Evolutionary conservation across 345 rosid genomes (phyloP).

Genomic region (Camelina hispida): DNA sequence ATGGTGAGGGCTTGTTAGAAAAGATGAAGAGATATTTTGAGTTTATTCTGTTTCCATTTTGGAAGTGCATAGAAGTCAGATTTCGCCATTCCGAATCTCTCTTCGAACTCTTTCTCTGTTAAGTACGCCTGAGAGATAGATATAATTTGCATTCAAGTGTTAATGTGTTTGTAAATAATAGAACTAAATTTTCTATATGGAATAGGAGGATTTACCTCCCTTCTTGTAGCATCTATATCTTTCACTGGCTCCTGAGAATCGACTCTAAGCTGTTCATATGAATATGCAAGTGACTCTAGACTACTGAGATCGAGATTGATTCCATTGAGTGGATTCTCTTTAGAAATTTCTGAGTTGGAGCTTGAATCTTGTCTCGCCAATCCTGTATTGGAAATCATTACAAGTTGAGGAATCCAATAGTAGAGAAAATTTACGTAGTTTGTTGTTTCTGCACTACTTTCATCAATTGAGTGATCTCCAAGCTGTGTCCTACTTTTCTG

Average conservation of each 20-base stretch:
- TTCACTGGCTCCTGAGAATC: constrained; percentile 57
- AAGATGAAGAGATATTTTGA: constrained; percentile 63
- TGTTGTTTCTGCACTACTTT: constrained; percentile 4
- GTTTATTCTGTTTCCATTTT: constrained; percentile 78
- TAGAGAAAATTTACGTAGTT: not conserved
- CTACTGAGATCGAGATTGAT: constrained; percentile 23
- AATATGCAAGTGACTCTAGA: constrained; percentile 47
- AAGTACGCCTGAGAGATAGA: constrained; percentile 55
- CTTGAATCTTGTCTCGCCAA: constrained; percentile 39
- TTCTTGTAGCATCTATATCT: constrained; percentile 62
- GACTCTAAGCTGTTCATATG: constrained; percentile 59
- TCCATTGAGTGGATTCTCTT: constrained; percentile 36
- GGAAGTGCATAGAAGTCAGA: constrained; percentile 59
- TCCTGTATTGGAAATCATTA: constrained; percentile 46
- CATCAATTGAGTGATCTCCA: not conserved
- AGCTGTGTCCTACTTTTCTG: not conserved
- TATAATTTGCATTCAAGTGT: not conserved
- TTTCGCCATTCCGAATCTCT: constrained; percentile 56
- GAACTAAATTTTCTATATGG: not conserved
- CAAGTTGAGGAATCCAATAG: not conserved
- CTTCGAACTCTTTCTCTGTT: constrained; percentile 59
- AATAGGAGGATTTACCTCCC: constrained; percentile 58
- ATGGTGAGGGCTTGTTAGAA: constrained; percentile 46
- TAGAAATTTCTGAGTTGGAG: constrained; percentile 28
- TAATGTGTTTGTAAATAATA: not conserved